These are phyloP conservation scores for Edaphochlamys debaryana DNA, from an alignment of 139 green algal species.

Conservation along the genomic window DNA sequence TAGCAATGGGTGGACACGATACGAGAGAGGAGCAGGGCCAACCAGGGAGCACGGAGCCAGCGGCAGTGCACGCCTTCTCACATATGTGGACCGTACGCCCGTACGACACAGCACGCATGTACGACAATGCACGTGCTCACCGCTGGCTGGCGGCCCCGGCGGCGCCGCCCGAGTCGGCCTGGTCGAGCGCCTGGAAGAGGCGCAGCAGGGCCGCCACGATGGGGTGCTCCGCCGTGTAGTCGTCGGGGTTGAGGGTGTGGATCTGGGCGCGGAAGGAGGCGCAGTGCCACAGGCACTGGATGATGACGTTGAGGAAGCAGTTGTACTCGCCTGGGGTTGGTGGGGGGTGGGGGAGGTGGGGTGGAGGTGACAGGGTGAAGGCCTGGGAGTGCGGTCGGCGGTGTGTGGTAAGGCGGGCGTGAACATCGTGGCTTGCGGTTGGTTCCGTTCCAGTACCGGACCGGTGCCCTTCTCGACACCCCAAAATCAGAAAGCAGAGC, in stretches of 20 bases:
- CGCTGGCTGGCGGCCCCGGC: neutral
- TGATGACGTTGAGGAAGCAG: constrained; percentile 93
- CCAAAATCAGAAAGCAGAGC: no score
- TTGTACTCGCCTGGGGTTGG: constrained; percentile 82
- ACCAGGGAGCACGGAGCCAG: no score
- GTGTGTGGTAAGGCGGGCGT: no score
- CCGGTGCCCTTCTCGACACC: no score
- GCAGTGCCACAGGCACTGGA: constrained; percentile 81
- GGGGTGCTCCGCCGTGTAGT: constrained; percentile 12
- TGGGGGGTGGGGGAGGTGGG: neutral
- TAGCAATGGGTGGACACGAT: no score
- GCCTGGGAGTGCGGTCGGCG: neutral
- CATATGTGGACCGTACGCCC: no score
- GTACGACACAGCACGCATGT: no score
- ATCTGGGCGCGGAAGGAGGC: constrained; percentile 40
- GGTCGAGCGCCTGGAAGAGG: constrained; percentile 63
- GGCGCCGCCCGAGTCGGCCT: constrained; percentile 39
- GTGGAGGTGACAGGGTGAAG: neutral
- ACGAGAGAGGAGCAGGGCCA: no score
- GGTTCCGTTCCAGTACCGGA: no score
- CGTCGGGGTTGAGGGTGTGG: neutral
- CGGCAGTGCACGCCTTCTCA: no score
- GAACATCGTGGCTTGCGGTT: no score
- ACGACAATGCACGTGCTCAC: no score
- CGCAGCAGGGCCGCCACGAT: constrained; percentile 69